Base-by-base conservation (phyloP, 129 eudicot genomes). In the Flaveria trinervia region DNA sequence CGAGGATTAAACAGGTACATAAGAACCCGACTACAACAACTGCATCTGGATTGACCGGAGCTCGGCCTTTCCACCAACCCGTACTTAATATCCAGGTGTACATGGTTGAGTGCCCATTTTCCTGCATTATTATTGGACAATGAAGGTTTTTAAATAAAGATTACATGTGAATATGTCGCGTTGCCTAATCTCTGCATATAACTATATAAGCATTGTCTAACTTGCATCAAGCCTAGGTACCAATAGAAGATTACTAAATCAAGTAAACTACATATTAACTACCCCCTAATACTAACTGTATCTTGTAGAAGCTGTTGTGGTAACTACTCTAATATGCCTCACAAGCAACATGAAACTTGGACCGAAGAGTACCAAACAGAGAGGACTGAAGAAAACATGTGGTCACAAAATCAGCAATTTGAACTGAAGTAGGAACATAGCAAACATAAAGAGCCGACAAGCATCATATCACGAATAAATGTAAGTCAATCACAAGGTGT, bases 51-150 rank as follows among this genome's bases (percentile, higher is more conserved):
- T 89, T 89, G 68, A 94, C 81, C 11, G 98, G 93, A 26, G 98
- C 97, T 16, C 90, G 89, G 23, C 80, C 82, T 66, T 75, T 41
- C 98, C 98, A 94, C 98, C 98, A 94, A 62, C 98, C 98, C n/a
- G 98, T 94, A 83, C 97, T 94, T 62, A 94, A 66, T 71, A 94
- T 83, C 98, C 98, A 94, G 39, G 86, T 89, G 75, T 89, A 94
- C 85, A 87, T 82, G 7, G 97, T 76, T 67, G 98, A 91, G 75
- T 89, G 92, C 41, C 98, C 98, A 49, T 94, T 94, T 83, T 94
- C 98, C 98, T 94, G 81, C 9, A 52, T 26, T 51, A 39, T 36
- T 10, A 61, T 61, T 13, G 6, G 41, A 70, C n/a, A 20, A 56
- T 9, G 1, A 56, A 56, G 1, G 18, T 17, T 49, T 49, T 12